Base-by-base conservation (phyloP, 2,329 filamentous ascomycete species). In the Arthrinium phaeospermum region DNA sequence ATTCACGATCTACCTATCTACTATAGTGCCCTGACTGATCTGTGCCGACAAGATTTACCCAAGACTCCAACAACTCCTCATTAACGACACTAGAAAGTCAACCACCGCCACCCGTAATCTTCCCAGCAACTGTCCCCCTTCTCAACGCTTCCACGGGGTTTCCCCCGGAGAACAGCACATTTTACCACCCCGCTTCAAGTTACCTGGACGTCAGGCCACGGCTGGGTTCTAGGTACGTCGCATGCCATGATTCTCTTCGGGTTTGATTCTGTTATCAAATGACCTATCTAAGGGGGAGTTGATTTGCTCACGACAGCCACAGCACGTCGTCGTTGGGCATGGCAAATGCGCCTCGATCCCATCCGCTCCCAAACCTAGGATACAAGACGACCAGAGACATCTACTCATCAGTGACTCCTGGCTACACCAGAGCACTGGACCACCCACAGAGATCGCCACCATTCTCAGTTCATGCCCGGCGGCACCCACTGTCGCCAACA, bases 341-440 rank as follows among this genome's bases (percentile, higher is more conserved):
- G 87, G 86, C 87, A 84, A 87, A 89, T 85, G 83, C 84, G 82
- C 87, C 87, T 80, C 85, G 87, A 78, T 83, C 85, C 78, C 81
- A 86, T 80, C 81, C 86, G 77, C 80, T 90, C 79, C 87, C 88
- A 73, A 86, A 87, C 76, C 85, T 86, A 79, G 83, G 82, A 76
- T 80, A 88, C 76, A 87, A 81, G 77, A 80, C 85, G 71, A 24
- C 57, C 57, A 86, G 88, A 81, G 88, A 90, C 70, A 82, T 89
- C 76, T 90, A 90, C 80, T 82, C 85, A 68, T 79, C 85, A 72
- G 78, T 85, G 70, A 88, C 87, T 72, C 88, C 88, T 49, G 83
- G 84, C 24, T 89, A 85, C 77, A 73, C 76, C 83, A 86, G 75
- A 77, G 82, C 71, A 83, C 85, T 70, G 27, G 86, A 89, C 74